Conservation (phyloP, 495 filamentous ascomycete species). For the Penicillium odoratum region DNA sequence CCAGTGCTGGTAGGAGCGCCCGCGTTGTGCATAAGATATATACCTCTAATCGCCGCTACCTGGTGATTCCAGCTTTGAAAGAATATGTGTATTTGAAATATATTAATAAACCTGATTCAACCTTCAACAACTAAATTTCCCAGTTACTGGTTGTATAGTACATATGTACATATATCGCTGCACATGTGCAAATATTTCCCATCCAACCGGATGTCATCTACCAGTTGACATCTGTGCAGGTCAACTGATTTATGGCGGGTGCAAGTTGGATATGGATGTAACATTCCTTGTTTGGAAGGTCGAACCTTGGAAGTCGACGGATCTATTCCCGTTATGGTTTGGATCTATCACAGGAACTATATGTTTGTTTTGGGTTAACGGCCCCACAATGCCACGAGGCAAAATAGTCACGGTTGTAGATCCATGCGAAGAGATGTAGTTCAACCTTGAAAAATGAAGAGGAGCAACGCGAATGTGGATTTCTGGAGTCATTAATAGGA, state of each 20-base stretch:
- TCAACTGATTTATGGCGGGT: no score
- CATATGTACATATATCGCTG: no score
- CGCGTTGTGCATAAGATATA: not conserved
- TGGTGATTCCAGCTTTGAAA: not conserved
- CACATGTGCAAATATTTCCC: no score
- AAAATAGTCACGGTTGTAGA: not conserved
- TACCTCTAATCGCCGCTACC: not conserved
- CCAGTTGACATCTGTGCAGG: no score
- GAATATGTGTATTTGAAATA: no score
- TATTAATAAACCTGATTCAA: no score
- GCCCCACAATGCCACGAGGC: not conserved
- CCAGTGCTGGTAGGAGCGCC: not conserved
- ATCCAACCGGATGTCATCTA: no score
- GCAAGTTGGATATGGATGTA: no score
- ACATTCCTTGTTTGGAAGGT: no score
- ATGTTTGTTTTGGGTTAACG: not conserved
- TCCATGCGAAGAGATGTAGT: not conserved
- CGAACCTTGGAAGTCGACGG: no score
- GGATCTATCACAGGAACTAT: not conserved
- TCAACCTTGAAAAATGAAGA: not conserved
- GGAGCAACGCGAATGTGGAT: not conserved
- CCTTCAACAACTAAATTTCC: no score
- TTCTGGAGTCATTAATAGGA: not conserved
- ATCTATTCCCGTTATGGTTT: not conserved
- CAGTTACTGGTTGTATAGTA: no score